These are phyloP conservation scores for Fusarium marasasianum DNA, from an alignment of 2,329 filamentous ascomycete species.

Conservation along the genomic window DNA sequence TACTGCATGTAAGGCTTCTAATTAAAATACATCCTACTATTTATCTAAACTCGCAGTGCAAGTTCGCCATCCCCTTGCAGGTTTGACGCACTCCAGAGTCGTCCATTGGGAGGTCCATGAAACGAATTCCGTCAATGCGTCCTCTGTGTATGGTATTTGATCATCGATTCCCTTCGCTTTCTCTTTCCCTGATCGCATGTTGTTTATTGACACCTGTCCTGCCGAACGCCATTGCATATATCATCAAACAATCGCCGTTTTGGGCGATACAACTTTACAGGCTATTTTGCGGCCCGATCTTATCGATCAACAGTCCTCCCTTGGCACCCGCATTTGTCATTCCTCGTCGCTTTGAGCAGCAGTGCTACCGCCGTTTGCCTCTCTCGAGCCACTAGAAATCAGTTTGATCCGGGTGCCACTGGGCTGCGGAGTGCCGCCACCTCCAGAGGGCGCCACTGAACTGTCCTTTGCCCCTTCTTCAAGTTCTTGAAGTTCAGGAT, in stretches of 20 bases:
- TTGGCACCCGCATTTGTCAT: slow-evolving; percentile 39
- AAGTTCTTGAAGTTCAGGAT: slow-evolving; percentile 65
- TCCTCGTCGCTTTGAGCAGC: slow-evolving; percentile 64
- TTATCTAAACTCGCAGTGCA: slow-evolving; percentile 45
- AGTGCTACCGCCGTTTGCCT: slow-evolving; percentile 51
- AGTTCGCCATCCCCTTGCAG: slow-evolving; percentile 31
- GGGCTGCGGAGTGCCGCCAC: slow-evolving; percentile 72
- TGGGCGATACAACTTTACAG: slow-evolving; percentile 25
- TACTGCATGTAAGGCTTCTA: slow-evolving; percentile 48
- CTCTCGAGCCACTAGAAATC: slow-evolving; percentile 55
- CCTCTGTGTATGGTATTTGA: slow-evolving; percentile 43
- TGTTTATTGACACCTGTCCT: slow-evolving; percentile 39
- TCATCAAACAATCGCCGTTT: slow-evolving; percentile 42
- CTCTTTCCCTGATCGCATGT: slow-evolving; percentile 40
- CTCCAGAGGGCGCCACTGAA: slow-evolving; percentile 62
- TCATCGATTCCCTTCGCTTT: slow-evolving; percentile 32
- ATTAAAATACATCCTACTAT: slow-evolving; percentile 55
- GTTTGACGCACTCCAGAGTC: slow-evolving; percentile 24
- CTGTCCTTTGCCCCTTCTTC: slow-evolving; percentile 57
- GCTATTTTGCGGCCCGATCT: slow-evolving; percentile 10
- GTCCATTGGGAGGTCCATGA: slow-evolving; percentile 12
- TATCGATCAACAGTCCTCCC: background rate
- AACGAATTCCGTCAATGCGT: slow-evolving; percentile 27
- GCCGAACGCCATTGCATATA: slow-evolving; percentile 46
- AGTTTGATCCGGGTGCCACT: slow-evolving; percentile 76